phyloP scores from a whole-genome alignment of 148 eudicot genomes.

The Fagopyrum esculentum region DNA sequence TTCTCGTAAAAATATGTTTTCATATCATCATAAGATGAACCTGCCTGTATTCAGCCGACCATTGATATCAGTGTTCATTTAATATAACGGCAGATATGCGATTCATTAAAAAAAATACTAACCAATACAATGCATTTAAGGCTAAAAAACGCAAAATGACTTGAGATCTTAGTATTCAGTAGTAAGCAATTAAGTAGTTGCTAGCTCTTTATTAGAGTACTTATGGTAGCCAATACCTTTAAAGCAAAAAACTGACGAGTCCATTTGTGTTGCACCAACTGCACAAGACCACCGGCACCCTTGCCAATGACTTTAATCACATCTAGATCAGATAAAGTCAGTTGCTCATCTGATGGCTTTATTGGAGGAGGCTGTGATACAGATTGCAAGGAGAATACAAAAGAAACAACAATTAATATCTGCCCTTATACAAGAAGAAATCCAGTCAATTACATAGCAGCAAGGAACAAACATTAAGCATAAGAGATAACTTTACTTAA shows the following conservation, averaged over 20 bases:
- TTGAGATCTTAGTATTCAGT: background rate
- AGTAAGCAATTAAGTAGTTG: background rate
- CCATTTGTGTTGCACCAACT: conserved; percentile 97
- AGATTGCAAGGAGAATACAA: conserved; percentile 12
- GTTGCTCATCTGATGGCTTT: conserved; percentile 81
- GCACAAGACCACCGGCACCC: conserved; percentile 90
- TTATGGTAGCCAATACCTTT: conserved; percentile 43
- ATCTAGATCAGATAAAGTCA: conserved; percentile 92
- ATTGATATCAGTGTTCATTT: background rate
- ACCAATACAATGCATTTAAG: background rate
- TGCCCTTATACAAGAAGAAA: background rate
- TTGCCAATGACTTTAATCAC: conserved; percentile 84
- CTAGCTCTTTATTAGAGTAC: background rate
- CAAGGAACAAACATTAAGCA: background rate
- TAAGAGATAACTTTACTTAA: background rate
- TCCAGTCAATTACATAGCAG: background rate
- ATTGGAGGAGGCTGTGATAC: conserved; percentile 69
- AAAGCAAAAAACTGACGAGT: conserved; percentile 95
- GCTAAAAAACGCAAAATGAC: background rate
- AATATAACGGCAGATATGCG: background rate
- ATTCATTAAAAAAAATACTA: background rate
- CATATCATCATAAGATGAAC: background rate
- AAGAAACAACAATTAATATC: conserved; percentile 3
- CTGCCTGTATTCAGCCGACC: background rate
- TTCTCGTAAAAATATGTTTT: background rate